Percentiles rank a stretch among this genome's conserved stretches.
These are phyloP conservation scores for Lepidium sativum DNA, from an alignment of 345 rosid genomes.

Conservation along the genomic window DNA sequence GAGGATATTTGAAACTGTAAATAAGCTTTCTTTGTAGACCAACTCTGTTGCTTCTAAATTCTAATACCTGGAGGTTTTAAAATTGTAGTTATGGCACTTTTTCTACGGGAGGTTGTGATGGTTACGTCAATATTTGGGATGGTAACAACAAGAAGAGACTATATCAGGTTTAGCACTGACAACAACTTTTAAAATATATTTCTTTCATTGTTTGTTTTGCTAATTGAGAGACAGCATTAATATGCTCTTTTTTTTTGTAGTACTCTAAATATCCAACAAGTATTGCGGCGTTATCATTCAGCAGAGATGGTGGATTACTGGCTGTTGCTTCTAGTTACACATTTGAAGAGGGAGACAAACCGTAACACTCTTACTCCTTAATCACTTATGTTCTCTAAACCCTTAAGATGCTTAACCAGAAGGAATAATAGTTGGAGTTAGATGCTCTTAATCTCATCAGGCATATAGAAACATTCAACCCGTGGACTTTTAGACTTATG, in stretches of 20 bases:
- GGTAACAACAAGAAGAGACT: slow-evolving; percentile 96
- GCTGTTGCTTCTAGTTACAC: slow-evolving; percentile 98
- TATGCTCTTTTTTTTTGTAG: slow-evolving; percentile 29
- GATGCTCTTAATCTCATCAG: not conserved
- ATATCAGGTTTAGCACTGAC: slow-evolving; percentile 51
- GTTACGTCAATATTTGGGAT: slow-evolving; percentile 93
- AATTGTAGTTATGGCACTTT: slow-evolving; percentile 83
- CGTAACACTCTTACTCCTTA: slow-evolving; percentile 38
- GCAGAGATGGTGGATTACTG: slow-evolving; percentile 82
- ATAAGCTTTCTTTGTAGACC: not conserved
- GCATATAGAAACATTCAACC: not conserved
- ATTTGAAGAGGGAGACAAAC: slow-evolving; percentile 89
- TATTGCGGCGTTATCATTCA: slow-evolving; percentile 85
- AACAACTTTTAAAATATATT: not conserved
- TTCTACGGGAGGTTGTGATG: slow-evolving; percentile 98
- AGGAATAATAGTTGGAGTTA: not conserved
- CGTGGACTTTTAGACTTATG: not conserved
- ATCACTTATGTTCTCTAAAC: not conserved
- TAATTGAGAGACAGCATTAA: not conserved
- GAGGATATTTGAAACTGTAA: not conserved
- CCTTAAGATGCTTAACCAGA: not conserved
- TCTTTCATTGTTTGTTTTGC: slow-evolving; percentile 1
- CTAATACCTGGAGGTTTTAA: not conserved
- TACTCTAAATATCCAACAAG: slow-evolving; percentile 88
- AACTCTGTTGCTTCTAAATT: not conserved